These are phyloP conservation scores for Lizanozyma gosingica DNA, from an alignment of 1,139 yeast genomes.

Conservation along the genomic window DNA sequence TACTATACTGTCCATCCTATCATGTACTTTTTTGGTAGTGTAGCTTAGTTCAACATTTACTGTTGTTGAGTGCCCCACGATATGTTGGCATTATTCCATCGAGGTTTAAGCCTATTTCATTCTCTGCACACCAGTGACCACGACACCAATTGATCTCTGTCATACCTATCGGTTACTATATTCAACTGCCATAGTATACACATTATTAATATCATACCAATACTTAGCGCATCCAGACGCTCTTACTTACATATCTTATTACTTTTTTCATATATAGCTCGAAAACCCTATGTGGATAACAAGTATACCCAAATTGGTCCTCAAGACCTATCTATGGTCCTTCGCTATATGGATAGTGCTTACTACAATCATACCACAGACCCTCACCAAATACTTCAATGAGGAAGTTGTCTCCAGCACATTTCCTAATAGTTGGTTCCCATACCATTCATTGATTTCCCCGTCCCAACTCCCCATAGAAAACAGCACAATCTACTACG, in stretches of 20 bases:
- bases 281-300: not conserved
- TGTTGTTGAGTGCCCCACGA: not conserved
- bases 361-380: conserved; percentile 34
- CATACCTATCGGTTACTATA: no score
- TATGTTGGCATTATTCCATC: not conserved
- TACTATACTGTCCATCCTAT: no score
- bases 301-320: conserved; percentile 10
- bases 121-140: no score
- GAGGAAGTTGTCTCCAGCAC: conserved; percentile 18
- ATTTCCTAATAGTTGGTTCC: conserved; percentile 18
- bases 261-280: not conserved
- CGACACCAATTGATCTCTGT: no score
- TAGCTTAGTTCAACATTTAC: conserved; percentile 2
- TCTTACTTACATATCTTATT: no score
- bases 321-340: conserved; percentile 13
- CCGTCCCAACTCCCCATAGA: conserved; percentile 27
- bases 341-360: conserved; percentile 31
- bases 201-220: no score
- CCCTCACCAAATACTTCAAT: conserved; percentile 20
- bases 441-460: conserved; percentile 29
- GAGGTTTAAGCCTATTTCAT: no score
- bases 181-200: no score
- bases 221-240: no score
- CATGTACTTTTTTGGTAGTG: not conserved
- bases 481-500: conserved; percentile 34